These are phyloP conservation scores for Coemansia sp. DNA, from an alignment of 192 early-diverging fungal genomes.

Conservation along the genomic window DNA sequence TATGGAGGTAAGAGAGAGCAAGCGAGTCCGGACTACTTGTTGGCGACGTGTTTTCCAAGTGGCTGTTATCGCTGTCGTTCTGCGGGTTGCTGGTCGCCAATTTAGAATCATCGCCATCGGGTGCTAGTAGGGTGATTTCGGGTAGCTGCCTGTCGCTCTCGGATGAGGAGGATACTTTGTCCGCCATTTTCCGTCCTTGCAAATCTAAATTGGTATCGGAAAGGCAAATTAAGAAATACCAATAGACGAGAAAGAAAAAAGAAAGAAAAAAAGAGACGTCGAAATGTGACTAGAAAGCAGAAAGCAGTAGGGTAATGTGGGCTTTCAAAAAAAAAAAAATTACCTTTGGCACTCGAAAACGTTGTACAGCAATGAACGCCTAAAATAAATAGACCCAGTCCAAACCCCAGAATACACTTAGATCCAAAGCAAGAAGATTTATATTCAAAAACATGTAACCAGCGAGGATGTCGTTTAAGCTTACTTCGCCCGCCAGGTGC, in stretches of 20 bases:
- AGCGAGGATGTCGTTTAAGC: too few relatives aligned
- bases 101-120: not conserved
- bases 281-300: conserved; percentile 2
- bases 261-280: conserved; percentile 2
- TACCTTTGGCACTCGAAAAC: not conserved
- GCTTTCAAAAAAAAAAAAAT: not conserved
- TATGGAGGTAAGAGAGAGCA: conserved; percentile 30
- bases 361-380: not conserved
- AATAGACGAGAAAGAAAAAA: not conserved
- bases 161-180: not conserved
- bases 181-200: not conserved
- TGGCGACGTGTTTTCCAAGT: not conserved
- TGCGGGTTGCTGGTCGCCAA: not conserved
- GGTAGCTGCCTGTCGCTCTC: not conserved
- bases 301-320: not conserved
- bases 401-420: too few relatives aligned
- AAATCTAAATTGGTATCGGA: not conserved
- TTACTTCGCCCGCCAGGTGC: too few relatives aligned
- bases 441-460: too few relatives aligned
- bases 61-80: not conserved
- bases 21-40: not conserved
- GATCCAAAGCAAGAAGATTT: too few relatives aligned
- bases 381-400: too few relatives aligned
- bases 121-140: not conserved
- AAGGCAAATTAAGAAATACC: not conserved